These are phyloP conservation scores for Fraxinus sp. DNA, from an alignment of 305 asterid genomes.

Conservation along the genomic window DNA sequence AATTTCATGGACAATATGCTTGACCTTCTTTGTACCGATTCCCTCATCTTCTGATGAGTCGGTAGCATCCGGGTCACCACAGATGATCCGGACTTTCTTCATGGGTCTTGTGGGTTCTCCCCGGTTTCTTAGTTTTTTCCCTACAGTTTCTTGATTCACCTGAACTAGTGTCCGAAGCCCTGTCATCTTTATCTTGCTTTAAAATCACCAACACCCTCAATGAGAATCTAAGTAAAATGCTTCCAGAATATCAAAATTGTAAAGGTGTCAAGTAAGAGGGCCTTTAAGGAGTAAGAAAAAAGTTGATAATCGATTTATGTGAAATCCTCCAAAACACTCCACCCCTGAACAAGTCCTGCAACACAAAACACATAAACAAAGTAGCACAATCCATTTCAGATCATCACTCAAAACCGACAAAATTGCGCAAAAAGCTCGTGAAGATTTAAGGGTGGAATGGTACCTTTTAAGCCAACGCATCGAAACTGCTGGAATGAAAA, in stretches of 20 bases:
- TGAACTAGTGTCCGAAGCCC: conserved; percentile 22
- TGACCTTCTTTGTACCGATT: conserved; percentile 28
- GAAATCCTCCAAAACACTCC: conserved; percentile 86
- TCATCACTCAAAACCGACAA: conserved; percentile 31
- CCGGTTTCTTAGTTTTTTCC: conserved; percentile 29
- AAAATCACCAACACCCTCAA: conserved; percentile 25
- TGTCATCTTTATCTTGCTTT: background rate
- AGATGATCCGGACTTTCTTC: conserved; percentile 58
- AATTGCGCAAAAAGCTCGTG: conserved; percentile 1
- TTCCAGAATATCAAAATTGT: background rate
- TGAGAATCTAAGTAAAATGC: conserved; percentile 15
- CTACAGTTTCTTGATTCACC: conserved; percentile 19
- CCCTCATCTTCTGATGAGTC: conserved; percentile 49
- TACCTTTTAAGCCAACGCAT: conserved; percentile 98
- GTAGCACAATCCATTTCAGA: conserved; percentile 26
- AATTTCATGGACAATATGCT: conserved; percentile 53
- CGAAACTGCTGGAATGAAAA: conserved; percentile 53
- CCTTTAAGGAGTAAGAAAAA: conserved; percentile 65
- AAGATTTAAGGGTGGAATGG: conserved; percentile 24
- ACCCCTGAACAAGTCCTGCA: conserved; percentile 97
- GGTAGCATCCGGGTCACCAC: conserved; percentile 63
- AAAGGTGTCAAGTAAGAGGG: conserved; percentile 35
- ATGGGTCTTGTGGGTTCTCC: conserved; percentile 23
- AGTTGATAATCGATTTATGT: conserved; percentile 54
- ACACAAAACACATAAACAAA: background rate